Percentiles rank a stretch among this genome's conserved stretches.
Conservation (phyloP, 1,284 basidiomycete genomes). For the Phenoliferia sp. region DNA sequence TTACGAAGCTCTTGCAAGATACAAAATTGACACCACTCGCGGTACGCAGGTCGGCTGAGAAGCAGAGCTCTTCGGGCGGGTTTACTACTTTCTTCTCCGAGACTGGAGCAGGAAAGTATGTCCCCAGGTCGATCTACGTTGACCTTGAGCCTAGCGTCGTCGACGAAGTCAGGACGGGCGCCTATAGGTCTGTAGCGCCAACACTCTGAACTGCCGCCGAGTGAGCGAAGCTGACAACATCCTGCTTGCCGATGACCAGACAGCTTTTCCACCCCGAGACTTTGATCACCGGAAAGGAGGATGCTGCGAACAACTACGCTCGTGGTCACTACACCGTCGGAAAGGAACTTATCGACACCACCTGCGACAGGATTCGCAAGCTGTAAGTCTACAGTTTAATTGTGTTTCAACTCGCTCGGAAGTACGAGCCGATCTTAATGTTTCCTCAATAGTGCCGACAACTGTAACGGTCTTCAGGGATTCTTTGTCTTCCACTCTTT, state of each 20-base stretch:
- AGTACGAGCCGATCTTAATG: too few relatives aligned
- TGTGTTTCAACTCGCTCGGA: too few relatives aligned
- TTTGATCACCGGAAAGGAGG: slow-evolving; percentile 98
- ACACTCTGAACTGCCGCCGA: not conserved
- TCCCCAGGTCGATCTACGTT: slow-evolving; percentile 92
- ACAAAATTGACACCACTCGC: too few relatives aligned
- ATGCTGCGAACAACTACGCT: slow-evolving; percentile 85
- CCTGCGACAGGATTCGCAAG: slow-evolving; percentile 86
- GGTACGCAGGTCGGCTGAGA: slow-evolving; percentile 14
- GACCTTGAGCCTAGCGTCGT: slow-evolving; percentile 71
- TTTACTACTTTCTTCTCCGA: slow-evolving; percentile 96
- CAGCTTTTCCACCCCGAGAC: slow-evolving; percentile 98
- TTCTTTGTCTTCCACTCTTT: slow-evolving; percentile 99
- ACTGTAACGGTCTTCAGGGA: slow-evolving; percentile 86
- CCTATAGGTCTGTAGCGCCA: slow-evolving; percentile 61
- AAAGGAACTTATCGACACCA: slow-evolving; percentile 56
- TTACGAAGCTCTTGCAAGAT: too few relatives aligned
- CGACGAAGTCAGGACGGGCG: slow-evolving; percentile 92
- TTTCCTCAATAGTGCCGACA: too few relatives aligned
- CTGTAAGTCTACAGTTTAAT: too few relatives aligned
- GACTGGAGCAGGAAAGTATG: slow-evolving; percentile 85
- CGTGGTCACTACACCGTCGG: slow-evolving; percentile 62
- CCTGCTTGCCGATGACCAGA: slow-evolving; percentile 43
- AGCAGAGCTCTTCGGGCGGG: slow-evolving; percentile 69
- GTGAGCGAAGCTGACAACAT: not conserved